Evolutionary conservation across 176 grass and related monocot species (phyloP), one percentile per base, ranked within the genome.

Genomic region (Carex pumila): DNA sequence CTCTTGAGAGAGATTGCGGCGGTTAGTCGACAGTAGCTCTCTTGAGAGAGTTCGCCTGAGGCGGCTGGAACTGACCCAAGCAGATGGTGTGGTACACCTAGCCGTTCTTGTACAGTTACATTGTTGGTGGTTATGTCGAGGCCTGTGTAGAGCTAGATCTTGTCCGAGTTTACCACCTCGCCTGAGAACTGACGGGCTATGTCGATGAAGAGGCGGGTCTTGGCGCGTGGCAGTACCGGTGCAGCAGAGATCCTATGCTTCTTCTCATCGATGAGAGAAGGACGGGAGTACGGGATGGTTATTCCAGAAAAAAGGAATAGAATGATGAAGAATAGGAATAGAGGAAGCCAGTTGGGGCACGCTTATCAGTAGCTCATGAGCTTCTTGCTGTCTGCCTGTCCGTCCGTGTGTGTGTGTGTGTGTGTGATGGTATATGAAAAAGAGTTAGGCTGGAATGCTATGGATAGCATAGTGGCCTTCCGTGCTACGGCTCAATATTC

Each of bases 111-210:
- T 39, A 59, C n/a, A 0, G 82, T 63, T 17, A 97, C 87, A 87
- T 97, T 97, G 81, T 97, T 97, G 36, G 94, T 97, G 84, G 94
- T 97, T 81, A 94, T 83, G 79, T 97, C 92, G 12, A 97, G 94
- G 22, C 92, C 90, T 1, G 63, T 39, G 78, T 97, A 97, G 13
- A 94, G 85, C 84, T 97, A 92, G 68, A 94, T 97, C 87, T 97
- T 97, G 66, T 97, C 92, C 69, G 94, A 85, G 88, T 97, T 97
- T 41, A 97, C 66, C 22, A 94, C 85, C 87, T 97, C 94, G 36
- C 92, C 92, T 71, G 71, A 86, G 39, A 97, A 88, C 61, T 54
- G 76, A 2, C 65, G 77, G 54, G 90, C 89, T 79, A 93, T 86
- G 76, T 97, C 90, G 84, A 97, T 92, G 2, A 92, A 97, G 29